Evolutionary conservation across 2,329 filamentous ascomycete species (phyloP).

Genomic region (Ophiostoma angusticollis): DNA sequence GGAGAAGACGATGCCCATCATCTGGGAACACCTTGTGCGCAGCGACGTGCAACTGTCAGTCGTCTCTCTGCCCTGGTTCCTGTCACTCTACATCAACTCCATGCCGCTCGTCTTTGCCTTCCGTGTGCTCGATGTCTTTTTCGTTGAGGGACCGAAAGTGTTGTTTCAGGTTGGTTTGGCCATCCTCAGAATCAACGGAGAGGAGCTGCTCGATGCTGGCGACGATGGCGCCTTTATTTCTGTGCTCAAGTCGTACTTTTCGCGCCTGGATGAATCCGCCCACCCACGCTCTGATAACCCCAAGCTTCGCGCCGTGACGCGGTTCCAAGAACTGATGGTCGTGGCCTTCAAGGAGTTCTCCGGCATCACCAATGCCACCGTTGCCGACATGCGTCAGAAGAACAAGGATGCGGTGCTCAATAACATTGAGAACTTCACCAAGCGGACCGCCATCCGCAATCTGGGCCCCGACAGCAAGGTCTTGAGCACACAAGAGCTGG

Average conservation of each 20-base stretch:
- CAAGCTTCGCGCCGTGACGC: conserved; percentile 83
- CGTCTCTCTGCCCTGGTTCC: conserved; percentile 93
- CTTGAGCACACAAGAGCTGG: conserved; percentile 71
- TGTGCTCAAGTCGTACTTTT: conserved; percentile 88
- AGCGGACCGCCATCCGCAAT: conserved; percentile 90
- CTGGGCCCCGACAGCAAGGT: conserved; percentile 92
- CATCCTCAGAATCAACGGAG: conserved; percentile 94
- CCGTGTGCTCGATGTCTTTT: conserved; percentile 92
- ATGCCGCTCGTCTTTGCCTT: conserved; percentile 98
- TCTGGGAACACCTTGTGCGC: conserved; percentile 97
- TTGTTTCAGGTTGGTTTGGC: conserved; percentile 93
- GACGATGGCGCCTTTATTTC: conserved; percentile 97
- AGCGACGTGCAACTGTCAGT: conserved; percentile 95
- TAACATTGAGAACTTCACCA: conserved; percentile 95
- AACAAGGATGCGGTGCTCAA: conserved; percentile 91
- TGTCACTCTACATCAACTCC: conserved; percentile 97
- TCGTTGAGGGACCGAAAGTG: conserved; percentile 93
- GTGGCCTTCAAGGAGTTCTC: conserved; percentile 98
- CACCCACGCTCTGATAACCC: conserved; percentile 93
- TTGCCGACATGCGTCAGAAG: conserved; percentile 76
- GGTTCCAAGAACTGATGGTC: conserved; percentile 97
- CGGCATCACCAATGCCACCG: conserved; percentile 83
- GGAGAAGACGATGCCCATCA: conserved; percentile 96
- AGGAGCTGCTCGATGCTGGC: conserved; percentile 81
- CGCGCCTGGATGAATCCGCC: conserved; percentile 83